Evolutionary conservation across 805 yeast species (phyloP), one percentile per base, ranked within the genome.

Genomic region (Ogataea wickerhamii): DNA sequence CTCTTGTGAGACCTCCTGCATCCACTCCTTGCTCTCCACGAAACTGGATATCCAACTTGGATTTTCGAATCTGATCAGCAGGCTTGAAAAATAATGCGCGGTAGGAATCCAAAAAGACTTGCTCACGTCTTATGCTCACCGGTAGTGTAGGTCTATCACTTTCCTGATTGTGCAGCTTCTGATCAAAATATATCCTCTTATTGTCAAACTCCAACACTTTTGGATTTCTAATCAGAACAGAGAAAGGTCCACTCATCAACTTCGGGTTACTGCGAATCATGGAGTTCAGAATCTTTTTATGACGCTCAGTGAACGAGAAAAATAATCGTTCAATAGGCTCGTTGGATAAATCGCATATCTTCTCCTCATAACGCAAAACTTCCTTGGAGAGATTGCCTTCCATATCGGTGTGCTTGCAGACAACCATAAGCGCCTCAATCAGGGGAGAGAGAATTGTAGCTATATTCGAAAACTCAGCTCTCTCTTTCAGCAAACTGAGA

Each of bases 1-100:
- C 99, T 54, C 99, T 72, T 0, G 97, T 86, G 12, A 93, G 81
- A 28, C 99, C 99, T 49, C 99, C 99, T 3, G 96, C 98, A 69
- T 93, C 99, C 34, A 93, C 86, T 49, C 98, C 99, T 38, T 83
- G 83, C 61, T 93, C 99, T 1, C 95, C 96, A 45, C 80, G 80
- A 66, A 93, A 93, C n/a, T 74, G 73, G 28, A 93, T 78, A 35
- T 83, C 89, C 49, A 93, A 65, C 48, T 80, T 82, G 2, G 89
- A 73, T 34, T 77, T 71, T 49, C 80, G 76, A 54, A 88, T 77
- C 39, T 83, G 91, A 7, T 79, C 85, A 22, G 78, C 76, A 0
- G 84, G 66, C 51, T 87, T 86, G 69, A 82, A 87, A 56, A 87
- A 86, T 28, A 89, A 62, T 1, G 91, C 71, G 35, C 95, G 69